Evolutionary conservation across 2,329 filamentous ascomycete genomes (phyloP), one percentile per base, ranked within the genome.

Genomic region (Colletotrichum brevisporum): DNA sequence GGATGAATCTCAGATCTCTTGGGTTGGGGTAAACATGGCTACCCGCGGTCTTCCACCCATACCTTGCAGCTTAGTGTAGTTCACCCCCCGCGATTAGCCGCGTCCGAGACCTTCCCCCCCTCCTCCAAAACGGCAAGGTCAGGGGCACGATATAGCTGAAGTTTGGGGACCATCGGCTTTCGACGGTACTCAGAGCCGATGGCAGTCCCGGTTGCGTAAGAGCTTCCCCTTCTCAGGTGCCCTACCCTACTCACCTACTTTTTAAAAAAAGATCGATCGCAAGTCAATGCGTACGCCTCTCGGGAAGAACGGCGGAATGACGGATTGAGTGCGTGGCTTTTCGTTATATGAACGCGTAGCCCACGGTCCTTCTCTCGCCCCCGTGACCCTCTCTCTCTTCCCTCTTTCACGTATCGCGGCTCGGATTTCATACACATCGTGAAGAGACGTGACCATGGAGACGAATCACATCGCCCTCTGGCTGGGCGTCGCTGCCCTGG

Each of bases 381-480:
- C 31, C 31, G 31, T 36, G 31, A 36, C 31, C 4, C 31, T 36
- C 27, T 8, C 27, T 10, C 31, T 10, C 31, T 12, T 36, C 8
- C 31, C 31, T 36, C 31, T 12, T 10, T 36, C 31, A 9, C 31
- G 8, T 43, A 43, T 12, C 18, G 47, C n/a, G 18, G 47, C n/a
- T 18, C 10, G 18, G n/a, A 24, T 2, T 21, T 21, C 16, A 24
- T 1, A 50, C 6, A 13, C 47, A 21, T 10, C 10, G 21, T 6
- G 5, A 36, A 63, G 41, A 45, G 31, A 0, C 8, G 67, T 69
- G 67, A 56, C 48, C 48, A 50, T 78, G 48, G 69, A 77, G 62
- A 47, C 77, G 39, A 73, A 75, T 69, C 82, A 84, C 60, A 59
- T 84, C 53, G 76, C 78, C 72, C 71, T 80, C 57, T 85, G 83